phyloP scores from a whole-genome alignment of 2,329 filamentous ascomycete species.

The Fusarium albosuccineum region DNA sequence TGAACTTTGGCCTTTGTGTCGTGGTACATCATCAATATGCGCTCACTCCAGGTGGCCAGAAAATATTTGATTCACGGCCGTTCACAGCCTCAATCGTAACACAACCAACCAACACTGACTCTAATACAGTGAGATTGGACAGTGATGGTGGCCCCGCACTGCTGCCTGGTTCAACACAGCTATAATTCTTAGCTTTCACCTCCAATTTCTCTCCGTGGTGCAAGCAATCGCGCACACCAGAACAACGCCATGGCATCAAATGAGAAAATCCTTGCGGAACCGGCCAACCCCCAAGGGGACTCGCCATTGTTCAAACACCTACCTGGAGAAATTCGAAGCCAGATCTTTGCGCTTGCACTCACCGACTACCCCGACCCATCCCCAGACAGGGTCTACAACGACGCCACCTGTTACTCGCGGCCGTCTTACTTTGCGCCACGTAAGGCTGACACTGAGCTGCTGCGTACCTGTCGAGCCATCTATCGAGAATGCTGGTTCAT shows the following conservation, averaged over 20 bases:
- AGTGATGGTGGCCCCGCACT: no score
- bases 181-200: no score
- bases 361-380: conserved; percentile 53
- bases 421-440: conserved; percentile 56
- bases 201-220: no score
- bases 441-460: conserved; percentile 53
- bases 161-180: no score
- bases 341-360: conserved; percentile 59
- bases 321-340: conserved; percentile 63
- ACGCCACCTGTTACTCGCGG: conserved; percentile 54
- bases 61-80: no score
- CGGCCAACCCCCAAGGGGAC: conserved; percentile 16
- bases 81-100: no score
- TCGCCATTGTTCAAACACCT: conserved; percentile 54
- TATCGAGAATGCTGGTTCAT: conserved; percentile 60
- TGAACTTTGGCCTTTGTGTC: no score
- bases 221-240: no score
- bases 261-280: conserved; percentile 4
- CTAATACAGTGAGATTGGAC: no score
- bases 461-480: conserved; percentile 57
- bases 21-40: no score
- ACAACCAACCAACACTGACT: no score
- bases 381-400: conserved; percentile 42
- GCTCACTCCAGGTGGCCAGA: no score
- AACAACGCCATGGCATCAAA: not conserved